A percentile compares a stretch with the other conserved stretches of the same genome.
Evolutionary conservation across 768 basidiomycete genomes (phyloP).

Genomic region (Agaricus bisporus): DNA sequence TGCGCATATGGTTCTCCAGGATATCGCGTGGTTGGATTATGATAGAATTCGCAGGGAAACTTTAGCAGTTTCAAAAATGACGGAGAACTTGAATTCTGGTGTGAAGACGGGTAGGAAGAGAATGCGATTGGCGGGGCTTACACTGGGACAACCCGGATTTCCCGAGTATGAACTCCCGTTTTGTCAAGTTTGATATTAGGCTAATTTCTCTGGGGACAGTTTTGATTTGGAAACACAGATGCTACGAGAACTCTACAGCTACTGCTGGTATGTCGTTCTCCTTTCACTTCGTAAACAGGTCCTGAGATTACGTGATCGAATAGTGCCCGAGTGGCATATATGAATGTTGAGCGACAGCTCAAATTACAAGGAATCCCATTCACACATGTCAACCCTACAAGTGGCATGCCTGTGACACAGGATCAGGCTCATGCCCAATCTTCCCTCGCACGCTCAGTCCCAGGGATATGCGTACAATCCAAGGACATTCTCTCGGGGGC

Average conservation of each 20-base stretch:
- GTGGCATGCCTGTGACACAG: conserved; percentile 30
- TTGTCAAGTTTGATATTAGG: neutral
- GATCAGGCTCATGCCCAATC: conserved; percentile 60
- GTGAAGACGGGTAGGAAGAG: conserved; percentile 18
- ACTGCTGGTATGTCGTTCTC: conserved; percentile 61
- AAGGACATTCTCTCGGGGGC: conserved; percentile 76
- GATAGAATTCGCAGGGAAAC: conserved; percentile 53
- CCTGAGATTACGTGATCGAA: neutral
- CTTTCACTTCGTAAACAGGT: neutral
- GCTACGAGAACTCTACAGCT: conserved; percentile 75
- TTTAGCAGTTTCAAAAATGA: conserved; percentile 11
- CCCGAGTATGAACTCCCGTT: conserved; percentile 16
- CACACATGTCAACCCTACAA: conserved; percentile 61
- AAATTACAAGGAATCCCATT: conserved; percentile 77
- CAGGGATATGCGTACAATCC: conserved; percentile 78
- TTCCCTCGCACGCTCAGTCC: conserved; percentile 70
- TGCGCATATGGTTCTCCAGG: conserved; percentile 61
- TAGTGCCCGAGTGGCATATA: conserved; percentile 88
- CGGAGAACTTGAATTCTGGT: conserved; percentile 6
- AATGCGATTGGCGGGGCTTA: conserved; percentile 14
- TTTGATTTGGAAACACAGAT: conserved; percentile 72
- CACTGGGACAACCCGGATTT: conserved; percentile 2
- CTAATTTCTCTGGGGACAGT: conserved; percentile 20
- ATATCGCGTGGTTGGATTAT: conserved; percentile 76
- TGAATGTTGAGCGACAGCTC: conserved; percentile 83